These are phyloP conservation scores for Fusarium dlaminii DNA, from an alignment of 2,329 filamentous ascomycete genomes.

Conservation along the genomic window DNA sequence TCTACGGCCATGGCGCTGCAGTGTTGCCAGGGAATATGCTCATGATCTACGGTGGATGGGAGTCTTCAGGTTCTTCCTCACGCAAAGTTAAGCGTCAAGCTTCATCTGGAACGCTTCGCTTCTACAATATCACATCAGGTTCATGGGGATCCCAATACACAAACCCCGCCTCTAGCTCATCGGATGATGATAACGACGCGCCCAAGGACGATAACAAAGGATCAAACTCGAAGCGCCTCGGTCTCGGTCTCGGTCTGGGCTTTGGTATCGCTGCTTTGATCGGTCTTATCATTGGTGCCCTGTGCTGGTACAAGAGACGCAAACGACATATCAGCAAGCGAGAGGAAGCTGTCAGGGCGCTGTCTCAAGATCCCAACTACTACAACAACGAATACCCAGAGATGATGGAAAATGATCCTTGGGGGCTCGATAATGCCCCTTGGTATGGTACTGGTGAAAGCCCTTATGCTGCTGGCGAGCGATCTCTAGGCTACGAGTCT, in stretches of 20 bases:
- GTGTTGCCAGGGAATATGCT: conserved; percentile 73
- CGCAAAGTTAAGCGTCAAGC: conserved; percentile 49
- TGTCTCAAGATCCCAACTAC: conserved; percentile 60
- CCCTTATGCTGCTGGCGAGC: conserved; percentile 53
- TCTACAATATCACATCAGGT: conserved; percentile 68
- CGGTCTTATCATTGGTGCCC: conserved; percentile 57
- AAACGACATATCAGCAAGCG: conserved; percentile 49
- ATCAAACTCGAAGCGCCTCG: conserved; percentile 38
- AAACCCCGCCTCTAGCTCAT: conserved; percentile 50
- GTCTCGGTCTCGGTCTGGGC: conserved; percentile 59
- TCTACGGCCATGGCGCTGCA: conserved; percentile 72
- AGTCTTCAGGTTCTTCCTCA: conserved; percentile 56
- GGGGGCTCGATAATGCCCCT: conserved; percentile 37
- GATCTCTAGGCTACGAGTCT: conserved; percentile 61
- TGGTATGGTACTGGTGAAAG: conserved; percentile 59
- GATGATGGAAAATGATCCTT: conserved; percentile 53
- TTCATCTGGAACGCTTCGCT: conserved; percentile 48
- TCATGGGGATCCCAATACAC: conserved; percentile 62
- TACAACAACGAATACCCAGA: conserved; percentile 57
- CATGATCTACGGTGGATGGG: conserved; percentile 73
- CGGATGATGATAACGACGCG: conserved; percentile 25
- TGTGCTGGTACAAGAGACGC: conserved; percentile 60
- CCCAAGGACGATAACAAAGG: conserved; percentile 35
- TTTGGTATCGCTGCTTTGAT: conserved; percentile 67
- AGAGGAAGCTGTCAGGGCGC: conserved; percentile 58